Base-by-base conservation (phyloP, 2,329 filamentous ascomycete genomes). In the Arthrinium puccinioides region DNA sequence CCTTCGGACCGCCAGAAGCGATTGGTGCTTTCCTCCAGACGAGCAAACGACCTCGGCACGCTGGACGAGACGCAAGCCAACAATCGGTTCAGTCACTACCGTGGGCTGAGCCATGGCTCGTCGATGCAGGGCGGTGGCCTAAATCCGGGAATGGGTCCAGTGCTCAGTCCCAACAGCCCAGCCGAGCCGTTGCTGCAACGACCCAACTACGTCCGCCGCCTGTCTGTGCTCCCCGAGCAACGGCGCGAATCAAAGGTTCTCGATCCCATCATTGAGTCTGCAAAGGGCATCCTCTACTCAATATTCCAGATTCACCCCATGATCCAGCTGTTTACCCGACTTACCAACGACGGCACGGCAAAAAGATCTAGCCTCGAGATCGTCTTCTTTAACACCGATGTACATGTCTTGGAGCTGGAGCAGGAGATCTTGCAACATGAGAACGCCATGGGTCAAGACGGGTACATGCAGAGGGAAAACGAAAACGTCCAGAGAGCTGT, bases 271-370 rank as follows among this genome's bases (percentile, higher is more conserved):
- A 61, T 82, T 21, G 79, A 83, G 51, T 72, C 74, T 11, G 78
- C 79, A 21, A 82, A 82, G 52, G 78, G 78, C 20, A 75, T 82
- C 18, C 64, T 82, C 3, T 82, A 81, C 53, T 76, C 79, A 4
- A 69, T 82, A 21, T 82, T 82, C 44, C 77, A 82, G 52, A 77
- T 82, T 19, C 79, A 83, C 44, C 78, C 78, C 5, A 76, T 77
- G 60, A 79, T 83, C 41, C 77, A 82, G 55, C 76, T 75, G 58
- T 63, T 83, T 37, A 76, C 81, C 56, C 69, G 73, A 29, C 62
- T 82, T 33, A 72, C 76, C 32, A 75, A 70, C 45, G 76, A 82
- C 41, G 74, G 71, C 21, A 74, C 74, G 9, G 63, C 69, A 16
- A 79, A 78, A 51, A 65, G 76, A 34, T 80, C 77, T 4, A 81